Percentiles rank a stretch among this genome's conserved stretches.
phyloP scores from a whole-genome alignment of 2,329 filamentous ascomycete genomes.

The Elsinoe australis region DNA sequence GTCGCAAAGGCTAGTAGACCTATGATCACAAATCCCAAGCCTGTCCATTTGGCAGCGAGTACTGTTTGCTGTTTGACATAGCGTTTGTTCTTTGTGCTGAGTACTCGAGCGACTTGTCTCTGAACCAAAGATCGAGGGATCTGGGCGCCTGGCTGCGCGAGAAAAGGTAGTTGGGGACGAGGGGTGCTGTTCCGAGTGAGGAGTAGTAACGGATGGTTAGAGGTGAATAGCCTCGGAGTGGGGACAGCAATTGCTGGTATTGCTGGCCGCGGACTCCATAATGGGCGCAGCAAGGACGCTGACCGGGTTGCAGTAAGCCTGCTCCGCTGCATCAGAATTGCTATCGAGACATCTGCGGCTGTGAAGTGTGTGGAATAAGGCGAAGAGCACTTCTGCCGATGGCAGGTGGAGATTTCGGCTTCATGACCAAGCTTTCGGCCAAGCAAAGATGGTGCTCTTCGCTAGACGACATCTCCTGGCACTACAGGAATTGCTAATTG shows the following conservation, averaged over 20 bases:
- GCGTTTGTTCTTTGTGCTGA: conserved; percentile 68
- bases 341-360: too few species aligned
- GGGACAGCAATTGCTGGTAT: background rate
- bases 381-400: too few species aligned
- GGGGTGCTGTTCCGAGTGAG: conserved; percentile 39
- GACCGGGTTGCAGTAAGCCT: background rate
- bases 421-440: too few species aligned
- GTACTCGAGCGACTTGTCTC: conserved; percentile 54
- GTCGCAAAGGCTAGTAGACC: conserved; percentile 53
- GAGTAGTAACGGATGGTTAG: conserved; percentile 47
- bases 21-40: conserved; percentile 58
- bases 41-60: conserved; percentile 59
- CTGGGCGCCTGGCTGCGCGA: conserved; percentile 47
- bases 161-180: conserved; percentile 59
- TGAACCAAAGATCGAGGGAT: conserved; percentile 22
- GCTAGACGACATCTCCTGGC: too few species aligned
- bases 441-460: too few species aligned
- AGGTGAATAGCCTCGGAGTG: conserved; percentile 48
- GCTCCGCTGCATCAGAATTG: conserved; percentile 10
- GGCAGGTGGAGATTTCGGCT: background rate
- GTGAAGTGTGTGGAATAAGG: too few species aligned
- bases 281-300: conserved; percentile 9
- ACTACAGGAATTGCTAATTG: too few species aligned
- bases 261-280: background rate
- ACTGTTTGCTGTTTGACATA: conserved; percentile 65